Evolutionary conservation across 164 flowering plant species (phyloP), one percentile per base, ranked within the genome.

Genomic region (Tinospora cordifolia): DNA sequence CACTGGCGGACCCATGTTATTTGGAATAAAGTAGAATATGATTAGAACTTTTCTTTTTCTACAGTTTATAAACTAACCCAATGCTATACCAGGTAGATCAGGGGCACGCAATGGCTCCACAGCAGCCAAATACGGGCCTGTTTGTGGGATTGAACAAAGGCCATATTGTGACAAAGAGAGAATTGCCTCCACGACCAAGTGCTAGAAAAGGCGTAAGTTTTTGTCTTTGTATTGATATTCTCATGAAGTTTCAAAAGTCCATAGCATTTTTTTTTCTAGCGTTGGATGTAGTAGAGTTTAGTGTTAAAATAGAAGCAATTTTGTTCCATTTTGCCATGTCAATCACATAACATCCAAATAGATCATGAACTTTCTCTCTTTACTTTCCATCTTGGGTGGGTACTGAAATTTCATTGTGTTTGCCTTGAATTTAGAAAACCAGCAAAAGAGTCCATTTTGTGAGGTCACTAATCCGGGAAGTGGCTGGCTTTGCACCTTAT

Each of bases 101-200:
- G 68, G 34, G 44, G 38, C 47, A 75, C 76, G 84, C 11, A 11
- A 87, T 87, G 89, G 91, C 91, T 68, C 84, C 89, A 40, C 75
- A 77, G 41, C 87, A 78, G 81, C 86, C 87, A 10, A 82, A 79
- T 25, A 77, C 79, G 69, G 89, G 91, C 68, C 84, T 88, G 57
- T 85, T 83, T 77, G 90, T 88, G 51, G 92, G 92, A 36, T 51
- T 88, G 66, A 88, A 85, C 84, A 85, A 79, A 72, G 92, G 92
- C 11, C 92, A 86, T 65, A 62, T 82, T 69, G 80, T 80, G 2
- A 84, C 87, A 14, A 81, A 62, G 78, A 82, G 75, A 67, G 88
- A 85, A 69, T 68, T 79, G 70, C 81, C 85, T 19, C 85, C 87
- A 27, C 83, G 87, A 6, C 86, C 91, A 63, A 84, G 84, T 68